Percentiles rank a stretch among this genome's conserved stretches.
Conservation (phyloP, 129 eudicot species). For the Centrapalus pauciflorus region DNA sequence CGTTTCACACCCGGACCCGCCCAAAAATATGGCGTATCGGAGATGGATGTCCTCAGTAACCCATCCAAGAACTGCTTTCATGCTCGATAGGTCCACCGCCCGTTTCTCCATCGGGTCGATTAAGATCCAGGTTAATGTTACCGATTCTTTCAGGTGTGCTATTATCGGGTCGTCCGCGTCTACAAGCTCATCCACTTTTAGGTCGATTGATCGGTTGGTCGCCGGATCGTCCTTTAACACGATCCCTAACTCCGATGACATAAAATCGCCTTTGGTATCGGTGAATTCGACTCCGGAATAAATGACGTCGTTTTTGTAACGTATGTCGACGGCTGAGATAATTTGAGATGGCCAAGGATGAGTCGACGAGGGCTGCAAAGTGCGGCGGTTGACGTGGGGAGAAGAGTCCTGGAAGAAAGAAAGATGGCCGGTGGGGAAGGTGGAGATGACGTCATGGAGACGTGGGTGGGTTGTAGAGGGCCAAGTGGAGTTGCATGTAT, state of each 20-base stretch:
- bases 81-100: constrained; percentile 23
- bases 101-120: constrained; percentile 23
- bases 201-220: not conserved
- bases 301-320: constrained; percentile 11
- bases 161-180: not conserved
- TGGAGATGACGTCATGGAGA: constrained; percentile 30
- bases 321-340: constrained; percentile 40
- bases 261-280: constrained; percentile 1
- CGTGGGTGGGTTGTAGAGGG: constrained; percentile 40
- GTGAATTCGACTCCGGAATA: constrained; percentile 23
- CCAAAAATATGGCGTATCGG: constrained; percentile 11
- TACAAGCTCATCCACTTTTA: not conserved
- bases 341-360: not conserved
- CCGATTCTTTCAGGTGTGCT: not conserved
- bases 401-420: constrained; percentile 41
- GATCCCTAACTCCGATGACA: constrained; percentile 4
- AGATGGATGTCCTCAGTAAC: constrained; percentile 9
- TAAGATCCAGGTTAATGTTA: constrained; percentile 34
- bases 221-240: constrained; percentile 1
- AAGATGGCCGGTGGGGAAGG: constrained; percentile 49
- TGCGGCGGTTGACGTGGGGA: constrained; percentile 23
- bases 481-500: constrained; percentile 39
- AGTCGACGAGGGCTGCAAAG: not conserved
- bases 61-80: constrained; percentile 23
- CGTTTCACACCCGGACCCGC: not conserved